These are phyloP conservation scores for Solanum piurae DNA, from an alignment of 257 asterid genomes.

Conservation along the genomic window DNA sequence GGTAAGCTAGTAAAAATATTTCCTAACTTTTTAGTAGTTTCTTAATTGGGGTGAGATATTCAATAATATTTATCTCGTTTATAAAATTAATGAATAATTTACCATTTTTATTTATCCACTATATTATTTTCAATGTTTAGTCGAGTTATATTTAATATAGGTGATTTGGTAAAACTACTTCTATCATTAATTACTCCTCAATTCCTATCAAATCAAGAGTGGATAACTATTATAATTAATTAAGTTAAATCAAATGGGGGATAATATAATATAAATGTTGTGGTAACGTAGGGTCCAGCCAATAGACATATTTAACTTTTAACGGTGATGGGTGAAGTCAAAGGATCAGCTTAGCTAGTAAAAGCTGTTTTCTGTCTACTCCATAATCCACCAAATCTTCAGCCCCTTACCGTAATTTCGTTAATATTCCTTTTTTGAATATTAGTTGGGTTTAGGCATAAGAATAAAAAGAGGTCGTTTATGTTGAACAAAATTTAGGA, in stretches of 20 bases:
- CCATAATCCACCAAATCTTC: not conserved
- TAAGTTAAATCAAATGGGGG: slow-evolving; percentile 4
- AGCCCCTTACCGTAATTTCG: not conserved
- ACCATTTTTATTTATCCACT: too few species aligned
- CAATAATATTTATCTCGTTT: too few species aligned
- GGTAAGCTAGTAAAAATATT: too few species aligned
- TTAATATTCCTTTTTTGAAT: not conserved
- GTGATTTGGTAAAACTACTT: too few species aligned
- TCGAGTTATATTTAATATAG: too few species aligned
- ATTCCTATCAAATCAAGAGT: too few species aligned
- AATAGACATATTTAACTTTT: slow-evolving; percentile 3
- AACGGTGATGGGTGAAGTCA: slow-evolving; percentile 28
- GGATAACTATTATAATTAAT: too few species aligned
- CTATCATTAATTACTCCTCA: too few species aligned
- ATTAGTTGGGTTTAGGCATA: not conserved
- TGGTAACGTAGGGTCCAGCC: slow-evolving; percentile 30
- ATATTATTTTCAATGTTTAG: too few species aligned
- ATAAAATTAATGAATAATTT: too few species aligned
- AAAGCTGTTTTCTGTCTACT: slow-evolving; percentile 38
- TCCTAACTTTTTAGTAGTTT: too few species aligned
- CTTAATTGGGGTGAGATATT: not conserved
- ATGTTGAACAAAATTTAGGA: not conserved
- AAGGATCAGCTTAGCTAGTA: slow-evolving; percentile 34
- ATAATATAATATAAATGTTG: not conserved
- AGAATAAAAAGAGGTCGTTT: not conserved